A percentile compares a stretch with the other conserved stretches of the same genome.
Conservation (phyloP, 2,329 filamentous ascomycete genomes). For the Penicillium italicum region DNA sequence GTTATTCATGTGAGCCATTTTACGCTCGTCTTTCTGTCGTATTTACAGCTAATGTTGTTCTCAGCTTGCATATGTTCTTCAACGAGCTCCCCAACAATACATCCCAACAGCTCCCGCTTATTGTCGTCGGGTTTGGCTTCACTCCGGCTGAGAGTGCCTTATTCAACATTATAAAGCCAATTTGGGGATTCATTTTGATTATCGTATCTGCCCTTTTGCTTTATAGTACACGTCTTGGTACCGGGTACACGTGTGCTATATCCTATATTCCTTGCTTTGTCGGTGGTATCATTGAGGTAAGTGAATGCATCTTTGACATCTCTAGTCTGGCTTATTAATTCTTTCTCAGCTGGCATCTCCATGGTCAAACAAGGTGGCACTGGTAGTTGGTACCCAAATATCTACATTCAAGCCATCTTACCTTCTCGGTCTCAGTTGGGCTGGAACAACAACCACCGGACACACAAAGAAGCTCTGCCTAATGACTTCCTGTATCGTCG, state of each 20-base stretch:
- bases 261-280: background rate
- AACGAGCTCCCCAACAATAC: no score
- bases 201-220: background rate
- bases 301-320: background rate
- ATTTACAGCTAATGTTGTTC: no score
- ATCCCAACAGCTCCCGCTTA: background rate
- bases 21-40: no score
- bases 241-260: background rate
- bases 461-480: background rate
- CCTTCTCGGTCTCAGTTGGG: background rate
- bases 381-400: background rate
- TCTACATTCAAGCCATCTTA: background rate
- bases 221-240: background rate
- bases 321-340: background rate
- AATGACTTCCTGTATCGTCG: background rate
- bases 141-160: background rate
- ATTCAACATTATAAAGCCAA: background rate
- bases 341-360: background rate
- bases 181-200: background rate
- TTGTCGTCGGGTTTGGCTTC: background rate
- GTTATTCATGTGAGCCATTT: no score
- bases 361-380: background rate
- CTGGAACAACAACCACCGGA: background rate
- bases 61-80: no score
- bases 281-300: background rate